Conservation (phyloP, 2,329 filamentous ascomycete genomes). For the Metarhizium album region DNA sequence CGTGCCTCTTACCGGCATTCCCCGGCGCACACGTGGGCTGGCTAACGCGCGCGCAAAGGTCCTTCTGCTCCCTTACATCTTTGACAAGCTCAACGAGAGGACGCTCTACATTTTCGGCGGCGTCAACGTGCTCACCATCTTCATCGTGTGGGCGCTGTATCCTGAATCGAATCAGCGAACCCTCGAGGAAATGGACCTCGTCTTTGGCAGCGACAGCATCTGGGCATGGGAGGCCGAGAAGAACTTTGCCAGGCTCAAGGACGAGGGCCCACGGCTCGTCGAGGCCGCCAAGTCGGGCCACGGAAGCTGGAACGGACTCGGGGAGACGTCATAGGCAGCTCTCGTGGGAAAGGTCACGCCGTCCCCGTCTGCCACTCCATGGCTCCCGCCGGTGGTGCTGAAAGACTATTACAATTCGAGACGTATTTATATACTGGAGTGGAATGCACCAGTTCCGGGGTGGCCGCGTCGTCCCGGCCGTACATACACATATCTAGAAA, state of each 20-base stretch:
- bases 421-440: no score
- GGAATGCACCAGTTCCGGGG: no score
- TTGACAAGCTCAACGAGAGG: slow-evolving; percentile 54
- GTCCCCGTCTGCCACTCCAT: no score
- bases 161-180: slow-evolving; percentile 66
- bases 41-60: no score
- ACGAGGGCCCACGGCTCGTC: slow-evolving; percentile 40
- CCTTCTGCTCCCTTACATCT: slow-evolving; percentile 49
- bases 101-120: slow-evolving; percentile 65
- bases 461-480: no score
- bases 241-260: slow-evolving; percentile 51
- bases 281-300: slow-evolving; percentile 9
- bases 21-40: no score
- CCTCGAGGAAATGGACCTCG: slow-evolving; percentile 63
- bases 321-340: no score
- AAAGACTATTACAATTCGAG: no score
- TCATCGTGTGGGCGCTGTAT: slow-evolving; percentile 63
- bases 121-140: slow-evolving; percentile 53
- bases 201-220: slow-evolving; percentile 56
- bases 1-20: no score
- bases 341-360: no score
- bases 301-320: not conserved
- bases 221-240: slow-evolving; percentile 64
- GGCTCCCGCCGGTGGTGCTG: no score
- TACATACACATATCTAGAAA: no score